A percentile compares a stretch with the other conserved stretches of the same genome.
These are phyloP conservation scores for Aspergillus uvarum DNA, from an alignment of 2,329 filamentous ascomycete genomes.

Conservation along the genomic window DNA sequence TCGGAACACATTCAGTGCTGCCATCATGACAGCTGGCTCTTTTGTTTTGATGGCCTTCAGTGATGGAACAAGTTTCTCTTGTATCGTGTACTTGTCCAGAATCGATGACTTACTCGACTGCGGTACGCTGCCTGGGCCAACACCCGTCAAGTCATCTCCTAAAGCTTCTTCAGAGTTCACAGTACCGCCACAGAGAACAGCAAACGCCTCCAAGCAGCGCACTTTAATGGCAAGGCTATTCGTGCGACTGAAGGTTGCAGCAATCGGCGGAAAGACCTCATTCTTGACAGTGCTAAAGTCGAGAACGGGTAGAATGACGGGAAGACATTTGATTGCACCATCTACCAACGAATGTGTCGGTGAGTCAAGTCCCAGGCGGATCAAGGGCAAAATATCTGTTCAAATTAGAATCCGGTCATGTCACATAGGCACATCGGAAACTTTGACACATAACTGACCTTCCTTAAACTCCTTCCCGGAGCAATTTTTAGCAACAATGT, in stretches of 20 bases:
- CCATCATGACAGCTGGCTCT: conserved; percentile 96
- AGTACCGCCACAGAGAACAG: conserved; percentile 80
- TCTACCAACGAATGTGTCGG: conserved; percentile 87
- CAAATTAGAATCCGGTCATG: conserved; percentile 17
- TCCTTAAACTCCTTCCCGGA: conserved; percentile 94
- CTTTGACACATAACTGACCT: conserved; percentile 52
- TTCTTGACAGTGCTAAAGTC: conserved; percentile 98
- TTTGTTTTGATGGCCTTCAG: conserved; percentile 95
- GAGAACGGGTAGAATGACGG: conserved; percentile 77
- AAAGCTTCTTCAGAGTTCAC: conserved; percentile 47
- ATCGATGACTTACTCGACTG: conserved; percentile 71
- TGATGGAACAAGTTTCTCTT: conserved; percentile 92
- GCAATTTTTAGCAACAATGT: conserved; percentile 73
- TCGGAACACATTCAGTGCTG: conserved; percentile 77
- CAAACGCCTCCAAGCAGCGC: conserved; percentile 83
- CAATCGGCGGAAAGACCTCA: conserved; percentile 90
- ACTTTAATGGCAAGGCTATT: conserved; percentile 94
- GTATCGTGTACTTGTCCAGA: conserved; percentile 95
- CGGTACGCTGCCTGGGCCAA: conserved; percentile 51
- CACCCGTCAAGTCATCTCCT: conserved; percentile 73
- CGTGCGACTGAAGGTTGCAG: conserved; percentile 86
- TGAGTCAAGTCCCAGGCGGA: conserved; percentile 80
- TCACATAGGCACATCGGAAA: conserved; percentile 12
- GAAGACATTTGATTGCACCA: conserved; percentile 74
- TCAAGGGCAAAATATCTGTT: conserved; percentile 80